Evolutionary conservation across 108 stramenopile species (phyloP), one percentile per base, ranked within the genome.

Genomic region (Discostella pseudostelligera): DNA sequence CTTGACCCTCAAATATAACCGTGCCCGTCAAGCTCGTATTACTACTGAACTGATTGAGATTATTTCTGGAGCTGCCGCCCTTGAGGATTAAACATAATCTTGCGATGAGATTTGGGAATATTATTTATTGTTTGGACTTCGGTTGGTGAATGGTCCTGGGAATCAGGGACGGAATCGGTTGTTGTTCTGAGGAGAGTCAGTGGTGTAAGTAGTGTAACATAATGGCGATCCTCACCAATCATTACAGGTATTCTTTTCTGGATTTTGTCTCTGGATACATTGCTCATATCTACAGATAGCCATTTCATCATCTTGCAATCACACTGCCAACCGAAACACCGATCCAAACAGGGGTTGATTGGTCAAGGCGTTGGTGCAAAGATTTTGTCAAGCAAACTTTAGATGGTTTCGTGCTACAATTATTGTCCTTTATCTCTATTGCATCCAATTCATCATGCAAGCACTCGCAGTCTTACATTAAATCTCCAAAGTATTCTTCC

Each of bases 41-140:
- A 99, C 98, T 65, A 99, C 99, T 35, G 99, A 99, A 90, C 99
- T 99, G 67, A 99, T 99, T 72, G 99, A 99, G 85, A 99, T 99
- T 92, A 98, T 99, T 80, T 99, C 98, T 40, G 99, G 99, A 72
- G 99, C 99, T 36, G 95, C 97, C 59, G 98, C 99, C 22, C 88
- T 99, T 61, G 97, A 99, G 72, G 91, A 71, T 51, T 88, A 88
- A 84, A 48, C 25, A 47, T 50, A 36, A 36, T 59, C 2, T 6
- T 37, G 17, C 32, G n/a, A n/a, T 49, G 62, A 35, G 28, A 26
- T 12, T 19, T 8, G 19, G 36, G n/a, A 16, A 1, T 13, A 48
- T 21, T 22, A 22, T 22, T 10, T 24, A 22, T 14, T 37, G 6
- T 21, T 37, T 20, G 35, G 20, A 7, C 10, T 58, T 51, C 11